phyloP scores from a whole-genome alignment of 768 basidiomycete species.

The Termitomyces sp. region DNA sequence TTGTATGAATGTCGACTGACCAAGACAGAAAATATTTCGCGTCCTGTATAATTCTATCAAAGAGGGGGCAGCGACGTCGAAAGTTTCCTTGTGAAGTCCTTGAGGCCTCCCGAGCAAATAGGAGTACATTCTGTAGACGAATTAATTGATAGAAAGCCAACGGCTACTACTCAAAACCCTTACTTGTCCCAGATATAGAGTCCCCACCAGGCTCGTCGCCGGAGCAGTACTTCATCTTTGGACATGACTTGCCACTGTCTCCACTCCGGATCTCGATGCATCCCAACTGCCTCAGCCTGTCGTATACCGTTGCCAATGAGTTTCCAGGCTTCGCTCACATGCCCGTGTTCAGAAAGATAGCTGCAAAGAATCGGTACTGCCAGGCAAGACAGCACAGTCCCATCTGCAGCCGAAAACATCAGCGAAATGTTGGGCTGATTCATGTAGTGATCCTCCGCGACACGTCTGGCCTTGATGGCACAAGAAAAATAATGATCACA shows the following conservation, averaged over 20 bases:
- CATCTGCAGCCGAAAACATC: slow-evolving; percentile 38
- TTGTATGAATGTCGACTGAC: slow-evolving; percentile 30
- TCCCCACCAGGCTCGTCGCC: slow-evolving; percentile 40
- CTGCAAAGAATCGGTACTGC: slow-evolving; percentile 39
- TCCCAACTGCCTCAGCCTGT: slow-evolving; percentile 34
- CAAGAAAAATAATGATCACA: slow-evolving; percentile 32
- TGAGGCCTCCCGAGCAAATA: slow-evolving; percentile 41
- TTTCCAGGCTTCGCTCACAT: slow-evolving; percentile 47
- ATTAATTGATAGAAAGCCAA: slow-evolving; percentile 7
- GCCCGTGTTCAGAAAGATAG: slow-evolving; percentile 41
- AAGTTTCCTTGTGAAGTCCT: slow-evolving; percentile 30
- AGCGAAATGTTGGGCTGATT: slow-evolving; percentile 27
- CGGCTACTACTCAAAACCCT: slow-evolving; percentile 10
- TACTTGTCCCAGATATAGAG: slow-evolving; percentile 40
- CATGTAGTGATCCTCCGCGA: slow-evolving; percentile 41
- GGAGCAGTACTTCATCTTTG: slow-evolving; percentile 34
- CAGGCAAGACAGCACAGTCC: slow-evolving; percentile 41
- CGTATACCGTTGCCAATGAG: slow-evolving; percentile 35
- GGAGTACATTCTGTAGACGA: slow-evolving; percentile 31
- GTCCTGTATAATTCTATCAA: slow-evolving; percentile 24
- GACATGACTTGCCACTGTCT: slow-evolving; percentile 37
- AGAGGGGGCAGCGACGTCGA: slow-evolving; percentile 32
- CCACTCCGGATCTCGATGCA: slow-evolving; percentile 41
- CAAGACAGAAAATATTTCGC: slow-evolving; percentile 30
- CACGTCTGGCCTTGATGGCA: slow-evolving; percentile 38